Conservation (phyloP, 371 early-diverging fungal species). For the Mortierella sp. region DNA sequence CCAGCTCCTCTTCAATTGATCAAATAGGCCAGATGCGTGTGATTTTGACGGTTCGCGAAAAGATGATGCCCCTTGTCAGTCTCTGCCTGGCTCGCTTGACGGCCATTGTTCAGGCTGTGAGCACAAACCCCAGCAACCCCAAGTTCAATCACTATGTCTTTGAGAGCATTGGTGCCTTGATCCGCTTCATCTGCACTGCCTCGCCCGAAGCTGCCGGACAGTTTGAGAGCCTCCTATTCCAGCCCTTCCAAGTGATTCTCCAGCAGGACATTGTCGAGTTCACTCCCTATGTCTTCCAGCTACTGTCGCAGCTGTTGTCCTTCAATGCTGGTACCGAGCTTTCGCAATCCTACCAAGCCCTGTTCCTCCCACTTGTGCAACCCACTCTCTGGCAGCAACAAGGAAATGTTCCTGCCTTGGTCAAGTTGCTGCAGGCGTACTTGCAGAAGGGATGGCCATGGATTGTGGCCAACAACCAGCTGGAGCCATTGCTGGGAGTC, state of each 20-base stretch:
- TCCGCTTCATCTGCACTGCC: conserved; percentile 77
- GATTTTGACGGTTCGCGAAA: conserved; percentile 79
- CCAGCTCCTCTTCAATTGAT: not conserved
- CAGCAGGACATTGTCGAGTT: conserved; percentile 94
- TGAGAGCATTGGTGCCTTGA: conserved; percentile 91
- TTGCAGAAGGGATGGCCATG: conserved; percentile 76
- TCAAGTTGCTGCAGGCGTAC: conserved; percentile 88
- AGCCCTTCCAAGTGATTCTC: conserved; percentile 91
- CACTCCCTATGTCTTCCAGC: conserved; percentile 96
- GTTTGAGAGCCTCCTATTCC: conserved; percentile 82
- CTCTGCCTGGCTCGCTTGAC: conserved; percentile 82
- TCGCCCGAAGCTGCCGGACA: conserved; percentile 76
- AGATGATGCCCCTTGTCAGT: conserved; percentile 78
- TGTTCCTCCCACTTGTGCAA: conserved; percentile 85
- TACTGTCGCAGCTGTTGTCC: conserved; percentile 88
- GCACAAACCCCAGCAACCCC: conserved; percentile 96
- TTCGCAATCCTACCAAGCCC: conserved; percentile 76
- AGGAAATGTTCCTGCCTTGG: conserved; percentile 95
- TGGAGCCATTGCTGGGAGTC: conserved; percentile 92
- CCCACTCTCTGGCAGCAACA: conserved; percentile 91
- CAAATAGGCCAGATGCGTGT: conserved; percentile 83
- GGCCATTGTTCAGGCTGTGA: conserved; percentile 83
- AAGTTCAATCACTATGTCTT: conserved; percentile 97
- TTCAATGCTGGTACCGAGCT: conserved; percentile 79
- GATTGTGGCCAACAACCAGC: conserved; percentile 71